These are phyloP conservation scores for Dictyostelium capitatum DNA, from an alignment of 78 protist genomes.

Conservation along the genomic window DNA sequence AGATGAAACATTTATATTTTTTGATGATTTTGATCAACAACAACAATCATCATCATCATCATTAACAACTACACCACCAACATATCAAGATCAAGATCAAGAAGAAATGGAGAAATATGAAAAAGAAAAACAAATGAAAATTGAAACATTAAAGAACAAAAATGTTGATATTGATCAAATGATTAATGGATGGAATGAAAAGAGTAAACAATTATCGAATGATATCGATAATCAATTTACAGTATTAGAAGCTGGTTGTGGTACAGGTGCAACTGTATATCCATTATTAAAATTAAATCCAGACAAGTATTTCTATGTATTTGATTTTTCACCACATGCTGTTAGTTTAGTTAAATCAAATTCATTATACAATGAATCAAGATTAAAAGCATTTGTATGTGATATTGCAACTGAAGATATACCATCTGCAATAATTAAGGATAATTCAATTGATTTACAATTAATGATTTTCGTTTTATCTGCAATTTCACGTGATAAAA, in stretches of 20 bases:
- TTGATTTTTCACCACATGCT: slow-evolving; percentile 82
- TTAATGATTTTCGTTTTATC: slow-evolving; percentile 85
- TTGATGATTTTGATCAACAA: background rate
- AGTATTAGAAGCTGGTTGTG: slow-evolving; percentile 85
- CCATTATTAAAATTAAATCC: slow-evolving; percentile 79
- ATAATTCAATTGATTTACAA: slow-evolving; percentile 70
- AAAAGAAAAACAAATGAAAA: background rate
- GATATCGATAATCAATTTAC: background rate
- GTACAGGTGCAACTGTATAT: slow-evolving; percentile 79
- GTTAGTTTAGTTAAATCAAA: slow-evolving; percentile 70
- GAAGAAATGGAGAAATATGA: slow-evolving; percentile 1
- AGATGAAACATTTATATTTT: slow-evolving; percentile 56
- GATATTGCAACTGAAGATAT: slow-evolving; percentile 65
- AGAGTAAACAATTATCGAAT: background rate
- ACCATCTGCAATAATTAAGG: slow-evolving; percentile 42
- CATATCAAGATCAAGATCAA: slow-evolving; percentile 3
- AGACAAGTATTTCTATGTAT: slow-evolving; percentile 58
- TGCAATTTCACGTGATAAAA: slow-evolving; percentile 67
- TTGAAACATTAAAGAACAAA: slow-evolving; percentile 26
- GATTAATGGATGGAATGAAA: slow-evolving; percentile 5
- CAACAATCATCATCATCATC: background rate
- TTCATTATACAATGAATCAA: slow-evolving; percentile 55
- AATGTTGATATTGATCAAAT: slow-evolving; percentile 20
- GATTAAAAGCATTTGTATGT: slow-evolving; percentile 76
- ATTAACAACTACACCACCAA: background rate